A percentile compares a stretch with the other conserved stretches of the same genome.
phyloP scores from a whole-genome alignment of 495 filamentous ascomycete species.

The Parmelia sp. region DNA sequence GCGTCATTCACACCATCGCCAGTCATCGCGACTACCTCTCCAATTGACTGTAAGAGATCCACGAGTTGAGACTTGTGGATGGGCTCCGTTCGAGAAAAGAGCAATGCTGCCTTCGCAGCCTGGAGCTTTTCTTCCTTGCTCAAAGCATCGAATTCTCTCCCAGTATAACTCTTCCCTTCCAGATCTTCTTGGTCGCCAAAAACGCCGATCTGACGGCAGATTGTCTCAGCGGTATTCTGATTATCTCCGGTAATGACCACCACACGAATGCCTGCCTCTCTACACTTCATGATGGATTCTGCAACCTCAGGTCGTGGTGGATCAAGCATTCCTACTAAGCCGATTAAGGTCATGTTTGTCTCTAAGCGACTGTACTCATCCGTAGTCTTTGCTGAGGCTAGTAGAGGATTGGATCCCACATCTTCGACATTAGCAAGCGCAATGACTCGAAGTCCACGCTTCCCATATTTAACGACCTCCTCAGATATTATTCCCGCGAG shows the following conservation, averaged over 20 bases:
- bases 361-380: slow-evolving; percentile 80
- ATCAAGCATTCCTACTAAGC: slow-evolving; percentile 94
- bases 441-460: slow-evolving; percentile 88
- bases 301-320: slow-evolving; percentile 93
- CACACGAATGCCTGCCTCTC: slow-evolving; percentile 88
- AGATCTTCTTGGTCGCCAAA: slow-evolving; percentile 80
- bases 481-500: slow-evolving; percentile 61
- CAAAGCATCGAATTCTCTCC: slow-evolving; percentile 86
- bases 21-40: slow-evolving; percentile 98
- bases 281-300: slow-evolving; percentile 78
- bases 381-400: slow-evolving; percentile 70
- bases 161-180: slow-evolving; percentile 87
- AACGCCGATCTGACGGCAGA: slow-evolving; percentile 94
- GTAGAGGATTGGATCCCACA: slow-evolving; percentile 59
- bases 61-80: slow-evolving; percentile 93
- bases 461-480: slow-evolving; percentile 84
- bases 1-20: slow-evolving; percentile 99
- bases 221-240: slow-evolving; percentile 92
- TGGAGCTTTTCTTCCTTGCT: slow-evolving; percentile 70
- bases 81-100: slow-evolving; percentile 97
- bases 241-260: slow-evolving; percentile 99
- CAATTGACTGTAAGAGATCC: slow-evolving; percentile 86
- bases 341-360: slow-evolving; percentile 87
- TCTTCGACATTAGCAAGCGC: slow-evolving; percentile 78
- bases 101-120: slow-evolving; percentile 75